A percentile compares a stretch with the other conserved stretches of the same genome.
phyloP scores from a whole-genome alignment of 2,329 filamentous ascomycete genomes.

The Fonsecaea pedrosoi region DNA sequence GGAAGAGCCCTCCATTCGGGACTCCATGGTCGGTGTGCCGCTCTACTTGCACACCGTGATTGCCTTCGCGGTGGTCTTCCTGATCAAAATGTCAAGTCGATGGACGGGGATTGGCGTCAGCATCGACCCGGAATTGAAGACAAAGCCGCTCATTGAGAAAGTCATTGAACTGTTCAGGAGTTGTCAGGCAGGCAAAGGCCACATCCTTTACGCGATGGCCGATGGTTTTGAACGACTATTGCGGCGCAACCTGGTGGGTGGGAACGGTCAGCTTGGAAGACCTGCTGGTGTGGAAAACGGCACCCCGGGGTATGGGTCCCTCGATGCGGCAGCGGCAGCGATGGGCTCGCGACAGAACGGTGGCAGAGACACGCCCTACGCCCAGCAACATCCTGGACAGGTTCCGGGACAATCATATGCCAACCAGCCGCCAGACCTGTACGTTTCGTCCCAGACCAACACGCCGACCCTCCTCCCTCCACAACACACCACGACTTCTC shows the following conservation, averaged over 20 bases:
- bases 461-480: constrained; percentile 16
- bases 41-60: constrained; percentile 54
- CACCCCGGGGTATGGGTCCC: background rate
- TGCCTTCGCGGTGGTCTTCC: constrained; percentile 54
- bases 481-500: constrained; percentile 22
- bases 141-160: constrained; percentile 38
- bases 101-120: constrained; percentile 39
- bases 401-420: background rate
- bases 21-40: constrained; percentile 57
- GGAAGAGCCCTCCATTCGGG: constrained; percentile 57
- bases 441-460: background rate
- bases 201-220: constrained; percentile 41
- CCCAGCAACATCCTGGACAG: background rate
- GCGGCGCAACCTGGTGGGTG: constrained; percentile 30
- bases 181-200: constrained; percentile 35
- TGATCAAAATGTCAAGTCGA: constrained; percentile 49
- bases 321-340: constrained; percentile 11
- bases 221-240: constrained; percentile 39
- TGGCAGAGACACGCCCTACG: constrained; percentile 4
- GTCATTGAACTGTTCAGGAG: constrained; percentile 35
- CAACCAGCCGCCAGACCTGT: constrained; percentile 3
- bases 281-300: background rate
- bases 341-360: constrained; percentile 3
- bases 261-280: background rate
- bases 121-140: constrained; percentile 38